phyloP scores from a whole-genome alignment of 176 grass and related monocot genomes.

The Areca catechu region DNA sequence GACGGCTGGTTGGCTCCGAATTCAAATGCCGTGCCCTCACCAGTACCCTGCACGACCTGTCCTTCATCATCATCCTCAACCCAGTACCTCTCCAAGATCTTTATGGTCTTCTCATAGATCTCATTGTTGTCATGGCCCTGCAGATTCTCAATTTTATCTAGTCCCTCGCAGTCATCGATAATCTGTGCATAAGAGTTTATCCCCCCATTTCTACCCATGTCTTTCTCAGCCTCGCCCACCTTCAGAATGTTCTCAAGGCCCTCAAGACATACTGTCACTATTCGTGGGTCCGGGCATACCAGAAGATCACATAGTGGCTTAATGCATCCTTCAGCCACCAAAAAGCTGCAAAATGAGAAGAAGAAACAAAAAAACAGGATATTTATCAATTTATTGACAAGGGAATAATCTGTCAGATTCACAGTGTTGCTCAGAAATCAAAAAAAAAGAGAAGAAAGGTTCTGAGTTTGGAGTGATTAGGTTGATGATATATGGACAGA shows the following conservation, averaged over 20 bases:
- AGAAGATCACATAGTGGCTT: constrained; percentile 25
- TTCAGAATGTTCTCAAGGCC: constrained; percentile 20
- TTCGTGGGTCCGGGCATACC: constrained; percentile 19
- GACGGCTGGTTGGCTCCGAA: not conserved
- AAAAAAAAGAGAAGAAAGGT: too few species aligned
- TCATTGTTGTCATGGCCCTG: constrained; percentile 5
- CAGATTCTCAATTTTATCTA: not conserved
- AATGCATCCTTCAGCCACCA: constrained; percentile 15
- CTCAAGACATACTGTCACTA: constrained; percentile 8
- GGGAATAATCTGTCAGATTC: too few species aligned
- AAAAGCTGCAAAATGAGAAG: constrained; percentile 26
- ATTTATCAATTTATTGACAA: too few species aligned
- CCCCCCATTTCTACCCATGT: not conserved
- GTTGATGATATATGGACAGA: too few species aligned
- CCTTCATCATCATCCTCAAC: not conserved
- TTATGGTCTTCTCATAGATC: not conserved
- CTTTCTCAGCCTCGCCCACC: constrained; percentile 4
- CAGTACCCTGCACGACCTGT: not conserved
- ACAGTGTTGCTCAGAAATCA: too few species aligned
- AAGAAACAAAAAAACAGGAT: too few species aligned
- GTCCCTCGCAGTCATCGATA: not conserved
- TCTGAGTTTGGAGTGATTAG: too few species aligned
- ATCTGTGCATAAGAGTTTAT: not conserved
- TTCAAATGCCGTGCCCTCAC: not conserved
- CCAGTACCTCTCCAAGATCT: constrained; percentile 21